Percentiles rank a stretch among this genome's conserved stretches.
phyloP scores from a whole-genome alignment of 1,284 basidiomycete species.

The Papiliotrema nemorosa region DNA sequence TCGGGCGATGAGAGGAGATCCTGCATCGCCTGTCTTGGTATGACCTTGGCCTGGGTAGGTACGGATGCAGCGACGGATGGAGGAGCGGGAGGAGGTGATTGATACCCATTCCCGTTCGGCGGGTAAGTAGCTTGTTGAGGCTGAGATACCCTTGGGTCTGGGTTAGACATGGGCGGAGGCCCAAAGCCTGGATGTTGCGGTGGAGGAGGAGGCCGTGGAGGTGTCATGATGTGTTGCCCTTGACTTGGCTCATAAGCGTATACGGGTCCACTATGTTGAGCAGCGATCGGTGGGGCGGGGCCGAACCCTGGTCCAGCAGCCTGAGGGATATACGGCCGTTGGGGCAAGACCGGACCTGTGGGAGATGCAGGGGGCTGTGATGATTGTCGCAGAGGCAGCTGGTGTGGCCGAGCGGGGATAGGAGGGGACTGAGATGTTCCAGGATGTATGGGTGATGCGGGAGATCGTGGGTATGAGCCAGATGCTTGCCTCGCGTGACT shows the following conservation, averaged over 20 bases:
- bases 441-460: neutral
- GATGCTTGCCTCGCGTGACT: slow-evolving; percentile 17
- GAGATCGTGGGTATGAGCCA: slow-evolving; percentile 14
- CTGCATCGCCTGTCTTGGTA: slow-evolving; percentile 7
- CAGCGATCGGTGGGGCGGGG: no score
- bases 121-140: slow-evolving; percentile 7
- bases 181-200: neutral
- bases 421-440: slow-evolving; percentile 9
- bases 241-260: slow-evolving; percentile 6
- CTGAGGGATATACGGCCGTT: slow-evolving; percentile 9
- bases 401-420: slow-evolving; percentile 21
- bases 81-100: neutral
- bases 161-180: neutral
- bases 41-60: neutral
- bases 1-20: slow-evolving; percentile 37
- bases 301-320: neutral
- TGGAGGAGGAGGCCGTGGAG: slow-evolving; percentile 3
- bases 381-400: slow-evolving; percentile 12
- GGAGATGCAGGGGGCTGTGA: slow-evolving; percentile 8
- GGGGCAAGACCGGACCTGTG: slow-evolving; percentile 2
- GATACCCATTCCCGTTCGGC: neutral
- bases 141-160: neutral
- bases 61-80: neutral
- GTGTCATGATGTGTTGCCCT: neutral
- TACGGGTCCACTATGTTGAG: no score